phyloP scores from a whole-genome alignment of 2,329 filamentous ascomycete genomes.

The Xylariales sp. region DNA sequence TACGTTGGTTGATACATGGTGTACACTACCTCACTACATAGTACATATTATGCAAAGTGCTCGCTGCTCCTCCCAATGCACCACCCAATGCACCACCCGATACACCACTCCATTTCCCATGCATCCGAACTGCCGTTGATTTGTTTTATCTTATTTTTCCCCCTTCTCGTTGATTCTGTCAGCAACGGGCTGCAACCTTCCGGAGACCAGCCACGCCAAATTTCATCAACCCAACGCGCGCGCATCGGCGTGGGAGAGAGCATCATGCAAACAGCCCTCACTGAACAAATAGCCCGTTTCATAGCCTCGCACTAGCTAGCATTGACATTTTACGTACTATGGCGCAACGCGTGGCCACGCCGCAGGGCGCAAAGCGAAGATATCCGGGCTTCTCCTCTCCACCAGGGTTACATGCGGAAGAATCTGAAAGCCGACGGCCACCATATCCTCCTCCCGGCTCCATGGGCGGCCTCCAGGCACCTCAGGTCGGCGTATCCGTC shows the following conservation, averaged over 20 bases:
- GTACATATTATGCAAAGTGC: conserved; percentile 20
- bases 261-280: conserved; percentile 29
- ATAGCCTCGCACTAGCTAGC: conserved; percentile 25
- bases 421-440: conserved; percentile 35
- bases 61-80: conserved; percentile 29
- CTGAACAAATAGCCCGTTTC: conserved; percentile 11
- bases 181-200: conserved; percentile 27
- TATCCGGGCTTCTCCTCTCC: conserved; percentile 37
- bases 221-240: conserved; percentile 15
- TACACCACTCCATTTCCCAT: conserved; percentile 24
- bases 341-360: conserved; percentile 35
- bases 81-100: conserved; percentile 16
- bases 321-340: conserved; percentile 23
- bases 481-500: conserved; percentile 38
- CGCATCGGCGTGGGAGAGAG: conserved; percentile 19
- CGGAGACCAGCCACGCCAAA: conserved; percentile 26
- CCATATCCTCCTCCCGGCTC: conserved; percentile 33
- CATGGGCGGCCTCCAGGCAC: conserved; percentile 36
- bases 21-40: neutral
- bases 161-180: conserved; percentile 24
- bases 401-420: conserved; percentile 36
- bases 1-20: conserved; percentile 4
- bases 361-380: conserved; percentile 39
- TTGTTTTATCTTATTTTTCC: conserved; percentile 13
- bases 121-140: conserved; percentile 33